phyloP scores from a whole-genome alignment of 345 rosid genomes.

The Hibiscus syriacus region DNA sequence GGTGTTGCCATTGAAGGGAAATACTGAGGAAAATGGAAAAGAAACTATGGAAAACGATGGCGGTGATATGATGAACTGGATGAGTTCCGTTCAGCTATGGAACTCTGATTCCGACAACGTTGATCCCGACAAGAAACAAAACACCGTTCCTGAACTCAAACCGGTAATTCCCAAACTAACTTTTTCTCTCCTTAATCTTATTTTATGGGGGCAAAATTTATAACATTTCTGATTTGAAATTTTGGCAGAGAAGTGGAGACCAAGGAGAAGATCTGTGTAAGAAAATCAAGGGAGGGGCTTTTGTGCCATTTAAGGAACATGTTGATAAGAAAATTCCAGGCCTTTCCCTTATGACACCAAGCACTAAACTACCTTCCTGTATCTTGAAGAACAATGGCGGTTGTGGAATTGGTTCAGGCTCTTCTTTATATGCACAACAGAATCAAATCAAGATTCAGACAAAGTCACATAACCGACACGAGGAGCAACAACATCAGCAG shows the following conservation, averaged over 20 bases:
- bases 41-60: not conserved
- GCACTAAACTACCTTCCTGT: slow-evolving; percentile 20
- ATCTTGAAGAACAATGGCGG: slow-evolving; percentile 6
- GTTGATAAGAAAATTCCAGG: slow-evolving; percentile 19
- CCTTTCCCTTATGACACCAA: slow-evolving; percentile 34
- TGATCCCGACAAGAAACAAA: not conserved
- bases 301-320: slow-evolving; percentile 31
- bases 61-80: not conserved
- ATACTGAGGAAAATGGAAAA: not conserved
- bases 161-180: not conserved
- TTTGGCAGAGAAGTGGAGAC: not conserved
- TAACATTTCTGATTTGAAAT: not conserved
- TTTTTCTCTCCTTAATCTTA: not conserved
- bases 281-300: slow-evolving; percentile 24
- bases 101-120: not conserved
- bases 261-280: not conserved
- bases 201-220: not conserved
- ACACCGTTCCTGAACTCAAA: not conserved
- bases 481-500: slow-evolving; percentile 13
- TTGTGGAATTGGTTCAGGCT: slow-evolving; percentile 1
- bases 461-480: not conserved
- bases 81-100: not conserved
- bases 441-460: slow-evolving; percentile 24
- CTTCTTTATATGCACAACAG: slow-evolving; percentile 19
- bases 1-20: not conserved